A percentile compares a stretch with the other conserved stretches of the same genome.
Evolutionary conservation across 2,329 filamentous ascomycete genomes (phyloP).

Genomic region (Fusarium ambrosium): DNA sequence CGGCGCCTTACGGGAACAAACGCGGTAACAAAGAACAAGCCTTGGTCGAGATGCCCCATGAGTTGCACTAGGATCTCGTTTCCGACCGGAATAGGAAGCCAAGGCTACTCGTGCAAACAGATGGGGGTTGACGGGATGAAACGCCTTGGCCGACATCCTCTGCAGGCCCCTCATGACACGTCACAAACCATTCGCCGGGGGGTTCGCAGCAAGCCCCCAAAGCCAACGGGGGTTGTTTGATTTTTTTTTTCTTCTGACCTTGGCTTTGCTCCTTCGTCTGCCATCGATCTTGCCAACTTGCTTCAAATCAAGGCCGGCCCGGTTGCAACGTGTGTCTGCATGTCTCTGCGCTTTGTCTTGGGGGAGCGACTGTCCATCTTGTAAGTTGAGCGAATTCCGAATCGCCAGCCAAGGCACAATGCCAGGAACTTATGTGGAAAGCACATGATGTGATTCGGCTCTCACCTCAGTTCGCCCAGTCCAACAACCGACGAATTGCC

Average conservation of each 20-base stretch:
- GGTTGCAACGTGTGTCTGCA: conserved; percentile 6
- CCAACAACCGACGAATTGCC: neutral
- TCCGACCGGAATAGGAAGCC: conserved; percentile 34
- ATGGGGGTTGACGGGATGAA: conserved; percentile 45
- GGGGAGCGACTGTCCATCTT: neutral
- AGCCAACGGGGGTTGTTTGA: conserved; percentile 15
- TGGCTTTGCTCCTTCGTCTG: neutral
- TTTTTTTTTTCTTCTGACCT: neutral
- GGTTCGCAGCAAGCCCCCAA: conserved; percentile 41
- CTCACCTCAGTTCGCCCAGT: neutral
- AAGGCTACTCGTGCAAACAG: conserved; percentile 39
- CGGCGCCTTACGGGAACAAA: conserved; percentile 20
- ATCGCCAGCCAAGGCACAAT: neutral
- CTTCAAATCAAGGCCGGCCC: conserved; percentile 18
- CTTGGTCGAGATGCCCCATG: conserved; percentile 11
- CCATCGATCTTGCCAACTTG: conserved; percentile 15
- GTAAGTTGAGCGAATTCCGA: neutral
- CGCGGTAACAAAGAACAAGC: conserved; percentile 19
- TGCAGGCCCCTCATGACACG: conserved; percentile 46
- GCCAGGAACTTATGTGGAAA: neutral
- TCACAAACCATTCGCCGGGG: conserved; percentile 43
- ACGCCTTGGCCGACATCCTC: conserved; percentile 42
- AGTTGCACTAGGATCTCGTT: conserved; percentile 39
- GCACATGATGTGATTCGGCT: neutral
- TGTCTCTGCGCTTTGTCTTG: conserved; percentile 7